A percentile compares a stretch with the other conserved stretches of the same genome.
Conservation (phyloP, 2,329 filamentous ascomycete species). For the Trichophyton verrucosum region DNA sequence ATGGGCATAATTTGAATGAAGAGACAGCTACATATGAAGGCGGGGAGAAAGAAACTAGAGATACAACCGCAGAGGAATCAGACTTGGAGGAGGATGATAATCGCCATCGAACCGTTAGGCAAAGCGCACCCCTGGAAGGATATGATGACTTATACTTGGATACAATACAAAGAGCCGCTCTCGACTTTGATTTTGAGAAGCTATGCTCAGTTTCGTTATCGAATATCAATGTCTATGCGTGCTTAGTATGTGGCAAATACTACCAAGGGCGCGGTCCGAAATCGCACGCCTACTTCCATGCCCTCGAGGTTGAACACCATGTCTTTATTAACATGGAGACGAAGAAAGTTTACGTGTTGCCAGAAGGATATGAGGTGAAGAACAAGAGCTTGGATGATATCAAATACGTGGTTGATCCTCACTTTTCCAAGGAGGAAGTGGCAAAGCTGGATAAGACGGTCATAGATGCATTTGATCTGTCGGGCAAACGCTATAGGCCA, state of each 20-base stretch:
- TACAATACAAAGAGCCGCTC: slow-evolving; percentile 81
- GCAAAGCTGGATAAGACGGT: slow-evolving; percentile 58
- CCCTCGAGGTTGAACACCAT: slow-evolving; percentile 88
- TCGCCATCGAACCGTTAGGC: slow-evolving; percentile 39
- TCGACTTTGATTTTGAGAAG: slow-evolving; percentile 99
- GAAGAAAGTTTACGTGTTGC: slow-evolving; percentile 45
- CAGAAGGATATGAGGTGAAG: slow-evolving; percentile 92
- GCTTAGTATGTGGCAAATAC: slow-evolving; percentile 94
- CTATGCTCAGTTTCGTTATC: slow-evolving; percentile 90
- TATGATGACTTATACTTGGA: slow-evolving; percentile 96
- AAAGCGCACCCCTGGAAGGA: slow-evolving; percentile 67
- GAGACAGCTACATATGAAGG: slow-evolving; percentile 50
- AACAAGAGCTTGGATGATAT: slow-evolving; percentile 94
- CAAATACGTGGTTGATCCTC: slow-evolving; percentile 91
- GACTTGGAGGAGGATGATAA: slow-evolving; percentile 24
- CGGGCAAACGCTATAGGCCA: slow-evolving; percentile 74
- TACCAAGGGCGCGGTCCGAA: slow-evolving; percentile 88
- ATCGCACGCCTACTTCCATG: slow-evolving; percentile 95
- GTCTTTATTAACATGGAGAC: slow-evolving; percentile 92
- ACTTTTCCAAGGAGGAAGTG: slow-evolving; percentile 69
- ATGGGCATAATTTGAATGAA: slow-evolving; percentile 26
- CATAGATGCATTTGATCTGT: slow-evolving; percentile 57
- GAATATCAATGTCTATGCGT: slow-evolving; percentile 98
- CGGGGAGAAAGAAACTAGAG: slow-evolving; percentile 47
- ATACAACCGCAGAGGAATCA: slow-evolving; percentile 20